Percentiles rank a stretch among this genome's conserved stretches.
Conservation (phyloP, 2,329 filamentous ascomycete genomes). For the Fusarium ramigenum region DNA sequence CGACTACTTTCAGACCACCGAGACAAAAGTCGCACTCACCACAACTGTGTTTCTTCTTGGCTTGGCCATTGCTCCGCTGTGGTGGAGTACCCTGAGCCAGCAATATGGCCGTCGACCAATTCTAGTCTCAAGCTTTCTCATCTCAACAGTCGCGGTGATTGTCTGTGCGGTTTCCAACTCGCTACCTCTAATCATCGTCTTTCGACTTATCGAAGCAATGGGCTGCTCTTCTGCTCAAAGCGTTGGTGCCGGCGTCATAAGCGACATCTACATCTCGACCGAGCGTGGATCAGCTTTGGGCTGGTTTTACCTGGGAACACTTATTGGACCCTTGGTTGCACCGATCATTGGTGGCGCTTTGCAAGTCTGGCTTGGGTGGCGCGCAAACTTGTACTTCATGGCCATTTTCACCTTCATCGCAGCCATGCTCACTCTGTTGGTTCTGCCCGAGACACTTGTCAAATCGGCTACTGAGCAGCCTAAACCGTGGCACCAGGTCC, state of each 20-base stretch:
- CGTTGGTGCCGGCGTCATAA: neutral
- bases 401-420: neutral
- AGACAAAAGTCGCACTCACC: neutral
- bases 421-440: neutral
- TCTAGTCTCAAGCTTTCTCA: neutral
- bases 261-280: conserved; percentile 10
- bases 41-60: neutral
- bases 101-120: neutral
- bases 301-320: conserved; percentile 17
- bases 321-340: conserved; percentile 5
- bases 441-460: neutral
- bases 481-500: neutral
- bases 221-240: neutral
- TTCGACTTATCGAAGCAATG: neutral
- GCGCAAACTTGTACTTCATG: neutral
- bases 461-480: neutral
- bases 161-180: neutral
- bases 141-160: neutral
- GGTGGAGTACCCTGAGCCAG: neutral
- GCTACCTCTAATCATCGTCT: neutral
- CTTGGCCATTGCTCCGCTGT: neutral
- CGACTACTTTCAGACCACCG: neutral
- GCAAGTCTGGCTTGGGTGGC: neutral
- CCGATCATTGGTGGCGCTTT: neutral
- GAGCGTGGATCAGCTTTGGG: conserved; percentile 9